Base-by-base conservation (phyloP, 768 basidiomycete species). In the Gloeophyllum trabeum region DNA sequence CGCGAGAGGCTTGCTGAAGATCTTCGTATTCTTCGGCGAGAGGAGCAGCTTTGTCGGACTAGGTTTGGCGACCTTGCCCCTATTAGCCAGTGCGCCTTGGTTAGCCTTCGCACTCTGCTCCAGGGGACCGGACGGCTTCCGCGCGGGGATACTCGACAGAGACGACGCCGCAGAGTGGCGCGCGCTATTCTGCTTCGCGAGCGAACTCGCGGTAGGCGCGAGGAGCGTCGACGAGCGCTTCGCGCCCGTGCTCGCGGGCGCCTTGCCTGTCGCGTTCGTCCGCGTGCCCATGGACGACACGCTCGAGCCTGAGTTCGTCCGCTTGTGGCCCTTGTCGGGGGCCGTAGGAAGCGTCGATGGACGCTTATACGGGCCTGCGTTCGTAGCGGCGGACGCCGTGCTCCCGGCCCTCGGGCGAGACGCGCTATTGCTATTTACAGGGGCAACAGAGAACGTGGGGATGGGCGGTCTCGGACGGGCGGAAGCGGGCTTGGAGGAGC, bases 181-280 rank as follows among this genome's bases (percentile, higher is more conserved):
- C 14, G 39, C 43, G 10, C 30, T 42, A 26, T 46, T 62, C 19
- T 55, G 64, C 62, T 77, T 83, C 2, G 84, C 84, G 19, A 86
- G 61, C 1, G 84, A 87, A 50, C 82, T 84, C 1, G 79, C 83
- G 1, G 84, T 87, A 0, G 84, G 84, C 1, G 83, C 82, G 40
- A 81, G 61, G 10, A 87, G 63, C 26, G 78, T 70, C 2, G 75
- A 73, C 5, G 61, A 7, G 7, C 36, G 7, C 36, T 37, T 37
- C 12, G 40, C 34, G 4, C 32, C 43, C 3, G 40, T 32, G 16
- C 28, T 32, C 28, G 10, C 35, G 18, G 21, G 12, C 21, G 23
- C 6, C 6, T 23, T 43, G 16, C 41, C 24, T n/a, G 28, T 45
- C 3, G 49, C 50, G 23, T 53, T 51, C 2, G 48, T 51, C 32